Evolutionary conservation across 768 basidiomycete species (phyloP).

Genomic region (Boletus eberwhitei): DNA sequence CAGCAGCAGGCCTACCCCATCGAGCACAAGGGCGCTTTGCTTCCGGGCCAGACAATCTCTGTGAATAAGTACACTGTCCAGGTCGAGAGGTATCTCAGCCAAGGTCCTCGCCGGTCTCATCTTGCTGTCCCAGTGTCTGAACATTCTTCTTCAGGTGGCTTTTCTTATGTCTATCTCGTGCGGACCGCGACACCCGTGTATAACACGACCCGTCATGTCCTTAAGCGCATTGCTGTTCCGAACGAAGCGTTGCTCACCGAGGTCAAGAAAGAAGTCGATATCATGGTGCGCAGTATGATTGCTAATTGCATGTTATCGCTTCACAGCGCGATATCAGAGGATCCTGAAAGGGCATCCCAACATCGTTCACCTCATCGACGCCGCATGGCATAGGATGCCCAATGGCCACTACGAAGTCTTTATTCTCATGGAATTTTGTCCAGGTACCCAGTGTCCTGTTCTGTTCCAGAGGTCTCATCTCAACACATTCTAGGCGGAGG

Average conservation of each 20-base stretch:
- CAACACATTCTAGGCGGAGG: conserved; percentile 67
- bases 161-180: conserved; percentile 97
- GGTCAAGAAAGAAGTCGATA: conserved; percentile 96
- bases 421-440: conserved; percentile 97
- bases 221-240: conserved; percentile 93
- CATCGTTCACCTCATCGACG: conserved; percentile 94
- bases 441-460: conserved; percentile 49
- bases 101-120: conserved; percentile 53
- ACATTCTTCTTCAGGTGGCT: conserved; percentile 66
- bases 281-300: conserved; percentile 70
- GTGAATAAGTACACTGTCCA: conserved; percentile 89
- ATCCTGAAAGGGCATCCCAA: conserved; percentile 90
- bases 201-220: conserved; percentile 91
- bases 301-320: conserved; percentile 15
- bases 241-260: conserved; percentile 88
- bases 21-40: conserved; percentile 62
- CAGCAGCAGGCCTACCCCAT: conserved; percentile 43
- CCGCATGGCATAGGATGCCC: conserved; percentile 82
- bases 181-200: conserved; percentile 81
- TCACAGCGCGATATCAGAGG: conserved; percentile 53
- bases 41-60: conserved; percentile 81
- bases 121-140: conserved; percentile 8
- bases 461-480: conserved; percentile 7
- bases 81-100: conserved; percentile 92
- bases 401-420: conserved; percentile 92